Conservation (phyloP, 768 basidiomycete species). For the Xerocomellus chrysenteron region DNA sequence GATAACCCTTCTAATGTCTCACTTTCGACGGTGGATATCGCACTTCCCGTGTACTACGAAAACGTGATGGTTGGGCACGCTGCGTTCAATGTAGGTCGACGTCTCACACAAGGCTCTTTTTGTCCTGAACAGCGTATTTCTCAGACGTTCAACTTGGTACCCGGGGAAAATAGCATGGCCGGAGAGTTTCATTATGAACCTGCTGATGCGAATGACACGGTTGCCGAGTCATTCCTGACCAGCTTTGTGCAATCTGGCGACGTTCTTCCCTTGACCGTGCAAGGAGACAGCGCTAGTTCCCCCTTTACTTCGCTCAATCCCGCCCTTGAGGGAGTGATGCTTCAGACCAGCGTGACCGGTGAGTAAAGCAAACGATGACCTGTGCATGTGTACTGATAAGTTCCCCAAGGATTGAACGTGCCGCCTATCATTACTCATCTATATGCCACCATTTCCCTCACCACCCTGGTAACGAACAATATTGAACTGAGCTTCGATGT, state of each 20-base stretch:
- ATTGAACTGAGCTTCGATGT: constrained; percentile 60
- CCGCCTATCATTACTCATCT: constrained; percentile 59
- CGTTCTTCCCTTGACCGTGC: constrained; percentile 49
- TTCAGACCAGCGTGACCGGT: constrained; percentile 53
- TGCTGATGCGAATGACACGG: constrained; percentile 61
- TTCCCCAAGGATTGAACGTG: constrained; percentile 42
- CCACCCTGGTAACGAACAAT: constrained; percentile 47
- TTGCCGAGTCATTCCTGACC: constrained; percentile 59
- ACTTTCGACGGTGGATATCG: constrained; percentile 53
- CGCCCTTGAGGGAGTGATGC: constrained; percentile 52
- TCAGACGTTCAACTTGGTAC: constrained; percentile 55
- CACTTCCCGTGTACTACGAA: constrained; percentile 58
- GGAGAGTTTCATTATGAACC: constrained; percentile 72
- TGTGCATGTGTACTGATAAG: neutral
- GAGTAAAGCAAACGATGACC: neutral
- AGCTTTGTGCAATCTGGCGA: constrained; percentile 56
- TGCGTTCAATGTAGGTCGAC: constrained; percentile 49
- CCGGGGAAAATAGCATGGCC: constrained; percentile 51
- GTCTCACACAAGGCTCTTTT: neutral
- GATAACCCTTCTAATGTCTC: constrained; percentile 70
- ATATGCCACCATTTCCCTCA: constrained; percentile 51
- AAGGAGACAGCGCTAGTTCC: constrained; percentile 58
- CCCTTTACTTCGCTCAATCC: constrained; percentile 60
- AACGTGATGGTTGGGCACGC: constrained; percentile 58
- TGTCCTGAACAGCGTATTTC: neutral